phyloP scores from a whole-genome alignment of 2,329 filamentous ascomycete species.

The Claviceps pusilla region DNA sequence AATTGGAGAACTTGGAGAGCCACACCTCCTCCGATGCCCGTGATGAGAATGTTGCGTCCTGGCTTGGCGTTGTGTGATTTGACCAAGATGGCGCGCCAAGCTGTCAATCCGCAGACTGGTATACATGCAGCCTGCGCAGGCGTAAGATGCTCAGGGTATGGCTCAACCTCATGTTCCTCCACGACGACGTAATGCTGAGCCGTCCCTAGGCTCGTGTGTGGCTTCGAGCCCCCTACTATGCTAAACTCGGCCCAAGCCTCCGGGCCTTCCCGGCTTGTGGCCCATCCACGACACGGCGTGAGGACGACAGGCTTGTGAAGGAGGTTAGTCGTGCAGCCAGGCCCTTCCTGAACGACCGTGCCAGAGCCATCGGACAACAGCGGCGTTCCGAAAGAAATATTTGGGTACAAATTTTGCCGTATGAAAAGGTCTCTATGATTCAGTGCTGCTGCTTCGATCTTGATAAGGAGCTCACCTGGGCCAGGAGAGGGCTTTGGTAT shows the following conservation, averaged over 20 bases:
- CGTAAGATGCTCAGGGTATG: conserved; percentile 56
- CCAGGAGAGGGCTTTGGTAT: conserved; percentile 26
- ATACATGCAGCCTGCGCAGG: conserved; percentile 67
- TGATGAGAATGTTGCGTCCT: conserved; percentile 67
- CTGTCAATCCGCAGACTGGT: conserved; percentile 74
- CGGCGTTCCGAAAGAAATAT: conserved; percentile 62
- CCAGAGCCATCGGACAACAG: conserved; percentile 74
- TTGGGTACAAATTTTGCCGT: conserved; percentile 81
- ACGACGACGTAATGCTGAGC: conserved; percentile 60
- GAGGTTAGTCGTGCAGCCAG: conserved; percentile 18
- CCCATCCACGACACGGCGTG: conserved; percentile 68
- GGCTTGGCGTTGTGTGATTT: conserved; percentile 48
- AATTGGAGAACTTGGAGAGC: conserved; percentile 71
- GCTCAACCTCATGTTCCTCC: conserved; percentile 57
- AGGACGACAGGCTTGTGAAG: conserved; percentile 59
- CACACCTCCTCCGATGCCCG: conserved; percentile 86
- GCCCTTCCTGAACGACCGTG: conserved; percentile 49
- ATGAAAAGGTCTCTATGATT: conserved; percentile 95
- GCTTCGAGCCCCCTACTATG: conserved; percentile 53
- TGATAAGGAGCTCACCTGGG: conserved; percentile 56
- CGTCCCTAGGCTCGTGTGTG: neutral
- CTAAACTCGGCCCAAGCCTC: conserved; percentile 40
- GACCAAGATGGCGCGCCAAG: conserved; percentile 68
- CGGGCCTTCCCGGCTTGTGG: conserved; percentile 52
- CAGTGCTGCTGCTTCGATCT: conserved; percentile 63